Percentiles rank a stretch among this genome's conserved stretches.
phyloP scores from a whole-genome alignment of 768 basidiomycete species.

The Termitomyces sp. region DNA sequence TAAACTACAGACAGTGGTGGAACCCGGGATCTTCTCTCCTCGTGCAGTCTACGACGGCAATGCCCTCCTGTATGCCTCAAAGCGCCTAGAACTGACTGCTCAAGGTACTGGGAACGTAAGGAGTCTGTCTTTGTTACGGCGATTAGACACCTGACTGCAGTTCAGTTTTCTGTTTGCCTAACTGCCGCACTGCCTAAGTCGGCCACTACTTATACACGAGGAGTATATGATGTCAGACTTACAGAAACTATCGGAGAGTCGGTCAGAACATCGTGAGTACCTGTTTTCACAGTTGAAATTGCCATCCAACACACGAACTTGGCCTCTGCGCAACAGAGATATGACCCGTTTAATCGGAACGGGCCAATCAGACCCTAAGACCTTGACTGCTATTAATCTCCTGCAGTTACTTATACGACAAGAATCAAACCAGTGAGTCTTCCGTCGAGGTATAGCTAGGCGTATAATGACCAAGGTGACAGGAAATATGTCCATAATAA shows the following conservation, averaged over 20 bases:
- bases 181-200: background rate
- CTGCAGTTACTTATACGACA: slow-evolving; percentile 46
- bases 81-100: slow-evolving; percentile 19
- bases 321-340: slow-evolving; percentile 14
- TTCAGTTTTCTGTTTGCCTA: slow-evolving; percentile 31
- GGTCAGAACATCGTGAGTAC: slow-evolving; percentile 29
- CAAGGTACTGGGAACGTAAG: slow-evolving; percentile 25
- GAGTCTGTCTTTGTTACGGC: background rate
- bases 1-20: slow-evolving; percentile 30
- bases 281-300: background rate
- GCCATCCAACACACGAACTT: background rate
- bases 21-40: slow-evolving; percentile 31
- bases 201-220: slow-evolving; percentile 14
- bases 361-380: slow-evolving; percentile 15
- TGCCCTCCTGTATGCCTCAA: slow-evolving; percentile 33
- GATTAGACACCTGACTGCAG: background rate
- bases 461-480: slow-evolving; percentile 16
- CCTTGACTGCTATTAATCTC: slow-evolving; percentile 35
- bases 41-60: slow-evolving; percentile 42
- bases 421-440: slow-evolving; percentile 35
- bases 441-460: background rate
- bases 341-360: slow-evolving; percentile 17
- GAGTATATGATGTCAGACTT: slow-evolving; percentile 24
- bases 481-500: slow-evolving; percentile 39
- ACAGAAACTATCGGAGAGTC: slow-evolving; percentile 30